Percentiles rank a stretch among this genome's conserved stretches.
Evolutionary conservation across 352 stramenopile genomes (phyloP).

Genomic region (Phytophthora palmivora): DNA sequence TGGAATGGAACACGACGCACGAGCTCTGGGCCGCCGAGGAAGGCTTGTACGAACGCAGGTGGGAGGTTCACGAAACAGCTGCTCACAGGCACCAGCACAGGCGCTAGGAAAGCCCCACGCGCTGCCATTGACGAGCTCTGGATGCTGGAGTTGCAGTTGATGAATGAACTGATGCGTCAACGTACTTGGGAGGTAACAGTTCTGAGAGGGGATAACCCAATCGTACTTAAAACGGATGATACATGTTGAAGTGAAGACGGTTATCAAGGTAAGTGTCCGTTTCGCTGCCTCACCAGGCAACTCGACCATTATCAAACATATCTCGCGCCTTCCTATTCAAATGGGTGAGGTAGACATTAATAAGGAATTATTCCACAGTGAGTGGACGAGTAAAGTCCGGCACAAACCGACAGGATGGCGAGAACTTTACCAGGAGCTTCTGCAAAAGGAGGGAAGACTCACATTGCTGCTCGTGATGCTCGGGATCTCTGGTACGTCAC

Average conservation of each 20-base stretch:
- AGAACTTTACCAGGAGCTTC: constrained; percentile 38
- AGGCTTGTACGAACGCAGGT: constrained; percentile 67
- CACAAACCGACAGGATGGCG: constrained; percentile 44
- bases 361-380: constrained; percentile 31
- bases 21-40: constrained; percentile 50
- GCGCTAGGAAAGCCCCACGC: constrained; percentile 70
- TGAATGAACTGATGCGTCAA: constrained; percentile 33
- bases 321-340: background rate
- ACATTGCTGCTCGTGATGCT: constrained; percentile 60
- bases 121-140: constrained; percentile 29
- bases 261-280: background rate
- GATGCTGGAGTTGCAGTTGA: constrained; percentile 18
- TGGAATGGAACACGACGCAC: constrained; percentile 27
- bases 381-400: constrained; percentile 53
- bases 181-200: constrained; percentile 14
- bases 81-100: constrained; percentile 60
- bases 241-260: constrained; percentile 22
- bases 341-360: constrained; percentile 17
- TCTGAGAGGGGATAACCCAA: constrained; percentile 21
- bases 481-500: constrained; percentile 51
- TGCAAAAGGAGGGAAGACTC: constrained; percentile 62
- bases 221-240: constrained; percentile 23
- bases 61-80: constrained; percentile 83
- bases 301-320: too few relatives aligned
- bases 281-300: background rate